Base-by-base conservation (phyloP, 495 filamentous ascomycete species). In the Bacidia gigantensis region DNA sequence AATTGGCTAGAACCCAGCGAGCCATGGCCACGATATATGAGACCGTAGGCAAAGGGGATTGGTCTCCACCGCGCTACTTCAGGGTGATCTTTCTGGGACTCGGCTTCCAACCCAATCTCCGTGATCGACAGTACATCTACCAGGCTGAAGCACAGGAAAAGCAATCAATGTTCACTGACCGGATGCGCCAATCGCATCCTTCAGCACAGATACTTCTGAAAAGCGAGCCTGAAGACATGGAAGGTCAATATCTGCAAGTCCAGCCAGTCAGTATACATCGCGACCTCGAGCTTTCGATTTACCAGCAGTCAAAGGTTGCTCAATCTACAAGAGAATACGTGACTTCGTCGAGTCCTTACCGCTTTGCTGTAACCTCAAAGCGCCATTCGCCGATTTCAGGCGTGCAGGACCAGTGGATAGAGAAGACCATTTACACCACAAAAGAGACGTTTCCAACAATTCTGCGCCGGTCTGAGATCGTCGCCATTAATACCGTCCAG, bases 1-100 rank as follows among this genome's bases (percentile, higher is more conserved):
- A 97, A 68, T 78, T 97, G 14, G 87, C 92, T 1, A 75, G 88
- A 52, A 81, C 88, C 0, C 84, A 95, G 60, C 73, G 89, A 55
- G 88, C 90, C 11, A 95, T 95, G 74, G 93, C 92, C 17, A 89
- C 79, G 39, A 89, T 97, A 22, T 86, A 95, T 65, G 93, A 97
- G 62, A 80, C 74, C 35, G 83, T 99, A 49, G 74, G 81, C 3
- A 89, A 85, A 66, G 84, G 86, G 52, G 81, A 87, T 25, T 81
- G 78, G 57, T 68, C 82, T 32, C 80, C 81, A 58, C 83, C 86
- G 1, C 81, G 87, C 51, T 97, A 94, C 68, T 99, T 93, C 75
- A 86, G 87, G 43, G 89, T 97, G 21, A 73, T 82, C 32, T 99
- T 89, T 69, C 84, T 83, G 61, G 92, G 92, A 18, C 79, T 97